phyloP scores from a whole-genome alignment of 1,284 basidiomycete species.

The Moesziomyces sp. region DNA sequence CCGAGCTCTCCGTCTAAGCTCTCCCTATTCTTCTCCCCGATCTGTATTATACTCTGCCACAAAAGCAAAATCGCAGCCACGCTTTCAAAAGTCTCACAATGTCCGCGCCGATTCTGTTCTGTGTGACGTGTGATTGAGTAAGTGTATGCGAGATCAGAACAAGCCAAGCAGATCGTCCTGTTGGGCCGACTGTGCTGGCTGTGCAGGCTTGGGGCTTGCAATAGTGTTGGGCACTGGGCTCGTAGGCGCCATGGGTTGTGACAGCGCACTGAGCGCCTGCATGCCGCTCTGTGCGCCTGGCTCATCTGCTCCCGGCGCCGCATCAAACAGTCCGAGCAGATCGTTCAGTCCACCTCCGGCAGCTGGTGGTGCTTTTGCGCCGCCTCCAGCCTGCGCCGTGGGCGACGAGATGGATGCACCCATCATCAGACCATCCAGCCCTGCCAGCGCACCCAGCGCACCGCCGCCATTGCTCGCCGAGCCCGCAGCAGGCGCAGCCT shows the following conservation, averaged over 20 bases:
- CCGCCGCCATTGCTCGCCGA: constrained; percentile 22
- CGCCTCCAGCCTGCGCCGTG: constrained; percentile 2
- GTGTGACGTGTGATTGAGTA: background rate
- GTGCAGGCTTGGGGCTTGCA: constrained; percentile 7
- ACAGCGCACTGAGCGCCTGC: constrained; percentile 50
- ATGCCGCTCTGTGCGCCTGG: constrained; percentile 53
- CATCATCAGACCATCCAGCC: constrained; percentile 59
- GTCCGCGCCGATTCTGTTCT: background rate
- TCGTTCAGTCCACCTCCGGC: constrained; percentile 52
- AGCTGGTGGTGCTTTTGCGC: constrained; percentile 1
- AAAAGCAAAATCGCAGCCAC: background rate
- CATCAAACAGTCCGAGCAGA: constrained; percentile 59
- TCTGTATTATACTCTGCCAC: constrained; percentile 9
- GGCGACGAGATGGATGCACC: constrained; percentile 22
- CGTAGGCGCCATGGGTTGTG: background rate
- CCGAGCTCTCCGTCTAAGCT: constrained; percentile 69
- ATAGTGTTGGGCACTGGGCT: background rate
- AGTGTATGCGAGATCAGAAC: constrained; percentile 21
- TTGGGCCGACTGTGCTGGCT: constrained; percentile 7
- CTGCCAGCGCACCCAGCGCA: constrained; percentile 53
- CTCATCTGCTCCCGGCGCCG: constrained; percentile 52
- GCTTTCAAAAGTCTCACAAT: background rate
- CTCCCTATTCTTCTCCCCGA: background rate
- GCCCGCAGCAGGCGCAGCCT: constrained; percentile 4
- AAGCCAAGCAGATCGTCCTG: constrained; percentile 48